These are phyloP conservation scores for Monilinia fructicola DNA, from an alignment of 2,329 filamentous ascomycete genomes.

Conservation along the genomic window DNA sequence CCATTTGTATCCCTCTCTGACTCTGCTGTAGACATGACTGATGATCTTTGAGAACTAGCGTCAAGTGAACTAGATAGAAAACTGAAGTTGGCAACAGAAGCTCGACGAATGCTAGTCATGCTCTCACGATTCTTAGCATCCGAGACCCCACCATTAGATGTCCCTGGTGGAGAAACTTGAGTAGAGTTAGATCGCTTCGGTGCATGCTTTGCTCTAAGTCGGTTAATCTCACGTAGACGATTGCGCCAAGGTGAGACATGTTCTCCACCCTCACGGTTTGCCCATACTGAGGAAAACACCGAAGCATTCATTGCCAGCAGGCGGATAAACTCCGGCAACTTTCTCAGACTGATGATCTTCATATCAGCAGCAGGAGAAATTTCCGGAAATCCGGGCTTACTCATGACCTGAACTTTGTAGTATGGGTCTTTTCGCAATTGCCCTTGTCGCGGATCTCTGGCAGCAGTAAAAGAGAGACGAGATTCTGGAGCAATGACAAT, in stretches of 20 bases:
- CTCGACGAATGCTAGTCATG: constrained; percentile 58
- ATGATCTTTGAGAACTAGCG: constrained; percentile 57
- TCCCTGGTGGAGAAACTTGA: constrained; percentile 38
- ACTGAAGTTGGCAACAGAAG: constrained; percentile 67
- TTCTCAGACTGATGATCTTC: constrained; percentile 82
- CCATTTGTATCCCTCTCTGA: constrained; percentile 47
- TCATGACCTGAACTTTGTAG: constrained; percentile 88
- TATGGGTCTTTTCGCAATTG: constrained; percentile 52
- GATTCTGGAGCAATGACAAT: constrained; percentile 93
- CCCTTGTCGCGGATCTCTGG: constrained; percentile 47
- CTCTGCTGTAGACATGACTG: constrained; percentile 56
- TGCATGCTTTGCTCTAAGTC: constrained; percentile 69
- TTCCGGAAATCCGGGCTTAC: constrained; percentile 83
- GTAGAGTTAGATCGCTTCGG: constrained; percentile 44
- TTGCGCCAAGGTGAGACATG: constrained; percentile 88
- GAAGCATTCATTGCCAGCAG: constrained; percentile 90
- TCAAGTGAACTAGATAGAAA: constrained; percentile 61
- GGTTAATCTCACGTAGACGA: constrained; percentile 79
- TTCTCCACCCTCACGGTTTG: constrained; percentile 71
- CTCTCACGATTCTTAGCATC: constrained; percentile 54
- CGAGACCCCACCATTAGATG: constrained; percentile 33
- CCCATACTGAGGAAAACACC: constrained; percentile 91
- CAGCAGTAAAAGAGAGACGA: constrained; percentile 70
- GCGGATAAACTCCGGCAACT: constrained; percentile 81
- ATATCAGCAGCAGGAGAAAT: constrained; percentile 86